Conservation (phyloP, 2,329 filamentous ascomycete species). For the Fusarium falciforme region DNA sequence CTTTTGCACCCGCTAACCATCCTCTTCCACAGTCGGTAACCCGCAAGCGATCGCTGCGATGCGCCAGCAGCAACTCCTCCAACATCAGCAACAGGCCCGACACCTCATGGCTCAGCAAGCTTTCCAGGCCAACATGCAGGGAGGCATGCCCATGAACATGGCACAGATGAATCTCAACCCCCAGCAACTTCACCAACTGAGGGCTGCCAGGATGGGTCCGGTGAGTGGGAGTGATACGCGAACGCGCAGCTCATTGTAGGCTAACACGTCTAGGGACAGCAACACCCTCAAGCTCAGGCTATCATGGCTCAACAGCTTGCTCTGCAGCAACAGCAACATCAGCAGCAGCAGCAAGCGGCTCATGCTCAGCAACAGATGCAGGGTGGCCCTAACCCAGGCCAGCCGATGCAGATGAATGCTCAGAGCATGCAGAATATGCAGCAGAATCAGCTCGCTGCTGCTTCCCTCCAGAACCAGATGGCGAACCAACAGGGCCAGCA, state of each 20-base stretch:
- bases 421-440: constrained; percentile 60
- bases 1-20: constrained; percentile 22
- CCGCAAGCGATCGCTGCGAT: constrained; percentile 54
- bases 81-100: constrained; percentile 63
- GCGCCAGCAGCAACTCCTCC: constrained; percentile 68
- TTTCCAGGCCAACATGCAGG: constrained; percentile 64
- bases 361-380: constrained; percentile 56
- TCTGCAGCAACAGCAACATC: constrained; percentile 52
- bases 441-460: constrained; percentile 53
- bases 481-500: constrained; percentile 46
- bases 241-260: neutral
- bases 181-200: constrained; percentile 64
- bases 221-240: constrained; percentile 48
- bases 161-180: constrained; percentile 61
- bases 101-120: constrained; percentile 68
- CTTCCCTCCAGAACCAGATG: constrained; percentile 46
- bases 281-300: constrained; percentile 48
- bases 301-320: constrained; percentile 58
- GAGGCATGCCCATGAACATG: constrained; percentile 66
- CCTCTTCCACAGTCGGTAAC: constrained; percentile 48
- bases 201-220: constrained; percentile 55
- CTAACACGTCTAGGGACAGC: constrained; percentile 41
- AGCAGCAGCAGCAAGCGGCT: constrained; percentile 47
- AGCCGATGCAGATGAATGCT: constrained; percentile 61
- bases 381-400: constrained; percentile 57